Evolutionary conservation across 2,329 filamentous ascomycete genomes (phyloP).

Genomic region (Mariannaea elegans): DNA sequence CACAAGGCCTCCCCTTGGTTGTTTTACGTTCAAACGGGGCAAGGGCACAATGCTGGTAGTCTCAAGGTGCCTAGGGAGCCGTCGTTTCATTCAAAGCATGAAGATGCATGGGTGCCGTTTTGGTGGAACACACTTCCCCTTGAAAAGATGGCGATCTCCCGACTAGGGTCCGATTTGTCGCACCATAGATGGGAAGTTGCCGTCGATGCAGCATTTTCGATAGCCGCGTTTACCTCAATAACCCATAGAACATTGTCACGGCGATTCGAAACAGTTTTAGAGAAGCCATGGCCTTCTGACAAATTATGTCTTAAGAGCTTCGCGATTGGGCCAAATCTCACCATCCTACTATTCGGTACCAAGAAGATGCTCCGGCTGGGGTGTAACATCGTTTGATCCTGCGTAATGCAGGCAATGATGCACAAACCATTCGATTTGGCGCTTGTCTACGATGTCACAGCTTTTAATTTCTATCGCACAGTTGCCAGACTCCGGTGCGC

Average conservation of each 20-base stretch:
- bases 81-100: constrained; percentile 33
- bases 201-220: neutral
- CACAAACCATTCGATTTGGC: constrained; percentile 6
- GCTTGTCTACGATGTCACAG: constrained; percentile 2
- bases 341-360: neutral
- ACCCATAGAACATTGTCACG: neutral
- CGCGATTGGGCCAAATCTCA: constrained; percentile 1
- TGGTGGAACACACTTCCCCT: constrained; percentile 22
- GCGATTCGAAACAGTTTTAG: neutral
- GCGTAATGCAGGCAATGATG: constrained; percentile 12
- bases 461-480: neutral
- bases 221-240: neutral
- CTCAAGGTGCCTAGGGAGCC: constrained; percentile 15
- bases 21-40: neutral
- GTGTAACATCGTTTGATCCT: constrained; percentile 18
- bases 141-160: constrained; percentile 23
- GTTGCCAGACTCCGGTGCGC: neutral
- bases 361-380: neutral
- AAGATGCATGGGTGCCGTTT: constrained; percentile 17
- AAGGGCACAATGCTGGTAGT: neutral
- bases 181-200: constrained; percentile 18
- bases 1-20: no score
- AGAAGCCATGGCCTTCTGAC: neutral
- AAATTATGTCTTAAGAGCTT: neutral
- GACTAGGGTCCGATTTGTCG: constrained; percentile 18